phyloP scores from a whole-genome alignment of 345 rosid genomes.

The Melastoma malabathricum region DNA sequence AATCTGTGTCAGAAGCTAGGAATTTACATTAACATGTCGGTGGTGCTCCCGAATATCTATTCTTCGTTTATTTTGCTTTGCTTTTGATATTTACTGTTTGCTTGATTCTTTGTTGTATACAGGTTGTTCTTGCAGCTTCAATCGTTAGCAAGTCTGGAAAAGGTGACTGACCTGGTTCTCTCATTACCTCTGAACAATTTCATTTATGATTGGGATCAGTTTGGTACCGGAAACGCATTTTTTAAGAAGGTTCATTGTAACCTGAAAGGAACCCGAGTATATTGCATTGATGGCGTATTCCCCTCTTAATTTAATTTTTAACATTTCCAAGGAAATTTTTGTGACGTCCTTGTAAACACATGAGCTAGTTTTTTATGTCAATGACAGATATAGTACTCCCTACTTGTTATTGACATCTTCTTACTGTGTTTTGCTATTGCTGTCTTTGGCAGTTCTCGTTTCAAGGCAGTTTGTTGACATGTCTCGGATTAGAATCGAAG shows the following conservation, averaged over 20 bases:
- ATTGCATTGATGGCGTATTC: no score
- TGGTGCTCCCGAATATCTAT: no score
- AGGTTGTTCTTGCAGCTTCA: constrained; percentile 95
- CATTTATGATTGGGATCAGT: neutral
- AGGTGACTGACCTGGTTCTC: constrained; percentile 40
- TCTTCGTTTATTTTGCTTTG: no score
- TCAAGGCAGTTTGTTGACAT: constrained; percentile 97
- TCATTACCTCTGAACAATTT: neutral
- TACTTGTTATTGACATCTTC: neutral
- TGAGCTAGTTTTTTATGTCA: neutral
- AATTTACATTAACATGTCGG: no score
- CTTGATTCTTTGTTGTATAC: constrained; percentile 6
- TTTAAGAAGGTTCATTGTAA: no score
- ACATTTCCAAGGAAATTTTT: no score
- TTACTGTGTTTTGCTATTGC: neutral
- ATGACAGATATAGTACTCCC: neutral
- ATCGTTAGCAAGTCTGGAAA: constrained; percentile 79
- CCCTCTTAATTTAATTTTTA: no score
- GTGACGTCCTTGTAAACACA: no score
- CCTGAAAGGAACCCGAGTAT: no score
- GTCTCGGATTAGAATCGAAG: constrained; percentile 90
- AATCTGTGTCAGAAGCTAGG: no score
- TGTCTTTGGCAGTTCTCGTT: constrained; percentile 54
- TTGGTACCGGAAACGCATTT: no score
- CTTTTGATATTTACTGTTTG: neutral